A percentile compares a stretch with the other conserved stretches of the same genome.
These are phyloP conservation scores for Geosmithia morbida DNA, from an alignment of 2,329 filamentous ascomycete species.

Conservation along the genomic window DNA sequence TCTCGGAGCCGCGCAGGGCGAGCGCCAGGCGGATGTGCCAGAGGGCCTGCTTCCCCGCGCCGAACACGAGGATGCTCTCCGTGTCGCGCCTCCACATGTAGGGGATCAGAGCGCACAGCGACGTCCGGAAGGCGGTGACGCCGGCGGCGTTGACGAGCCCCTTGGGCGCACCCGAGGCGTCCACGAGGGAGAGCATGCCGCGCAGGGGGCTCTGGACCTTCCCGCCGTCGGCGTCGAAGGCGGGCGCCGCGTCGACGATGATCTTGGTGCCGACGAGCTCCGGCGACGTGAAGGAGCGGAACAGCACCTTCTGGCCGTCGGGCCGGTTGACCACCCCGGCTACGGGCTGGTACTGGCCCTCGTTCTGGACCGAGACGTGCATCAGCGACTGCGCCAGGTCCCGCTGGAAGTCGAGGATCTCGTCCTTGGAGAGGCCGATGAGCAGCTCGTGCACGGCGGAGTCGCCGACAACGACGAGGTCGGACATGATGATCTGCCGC, in stretches of 20 bases:
- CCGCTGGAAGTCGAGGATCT: constrained; percentile 5
- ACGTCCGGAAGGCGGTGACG: constrained; percentile 55
- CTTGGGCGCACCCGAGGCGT: constrained; percentile 38
- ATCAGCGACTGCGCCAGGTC: constrained; percentile 5
- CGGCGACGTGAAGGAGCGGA: constrained; percentile 9
- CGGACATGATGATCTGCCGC: neutral
- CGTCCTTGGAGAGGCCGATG: constrained; percentile 4
- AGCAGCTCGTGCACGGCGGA: constrained; percentile 6
- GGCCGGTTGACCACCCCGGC: constrained; percentile 9
- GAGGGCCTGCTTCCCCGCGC: constrained; percentile 21
- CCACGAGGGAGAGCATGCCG: constrained; percentile 42
- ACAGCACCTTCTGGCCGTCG: constrained; percentile 8
- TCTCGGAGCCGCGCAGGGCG: constrained; percentile 22
- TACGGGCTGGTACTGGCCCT: constrained; percentile 8
- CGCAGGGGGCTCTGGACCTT: neutral
- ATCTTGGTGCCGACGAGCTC: constrained; percentile 10
- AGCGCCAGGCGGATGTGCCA: constrained; percentile 56
- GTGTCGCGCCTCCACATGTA: constrained; percentile 23
- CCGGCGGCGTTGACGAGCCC: constrained; percentile 54
- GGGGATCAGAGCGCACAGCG: constrained; percentile 46
- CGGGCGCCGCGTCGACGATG: constrained; percentile 6
- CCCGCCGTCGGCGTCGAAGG: neutral
- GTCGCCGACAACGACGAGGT: constrained; percentile 5
- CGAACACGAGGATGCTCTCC: constrained; percentile 9
- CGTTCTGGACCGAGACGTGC: constrained; percentile 6